These are phyloP conservation scores for Tuber melanosporum DNA, from an alignment of 495 filamentous ascomycete species.

Conservation along the genomic window DNA sequence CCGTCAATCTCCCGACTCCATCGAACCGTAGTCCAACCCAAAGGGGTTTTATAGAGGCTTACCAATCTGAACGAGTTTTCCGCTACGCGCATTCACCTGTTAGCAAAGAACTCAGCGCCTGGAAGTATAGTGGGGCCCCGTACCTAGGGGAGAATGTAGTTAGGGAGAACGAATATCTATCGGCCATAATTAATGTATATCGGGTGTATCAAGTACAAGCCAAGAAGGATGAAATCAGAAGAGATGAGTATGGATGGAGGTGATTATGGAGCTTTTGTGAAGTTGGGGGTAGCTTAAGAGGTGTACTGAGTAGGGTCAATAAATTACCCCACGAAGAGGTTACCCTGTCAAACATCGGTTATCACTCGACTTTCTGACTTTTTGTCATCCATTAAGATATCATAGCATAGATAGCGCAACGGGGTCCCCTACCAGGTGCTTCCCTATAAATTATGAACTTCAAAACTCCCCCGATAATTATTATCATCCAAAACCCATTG, in stretches of 20 bases:
- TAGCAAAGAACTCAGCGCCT: slow-evolving; percentile 16
- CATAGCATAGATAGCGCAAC: neutral
- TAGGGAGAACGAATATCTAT: slow-evolving; percentile 98
- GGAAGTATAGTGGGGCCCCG: slow-evolving; percentile 14
- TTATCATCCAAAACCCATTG: neutral
- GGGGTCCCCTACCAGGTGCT: neutral
- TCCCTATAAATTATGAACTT: neutral
- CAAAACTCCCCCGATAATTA: neutral
- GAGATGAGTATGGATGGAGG: slow-evolving; percentile 25
- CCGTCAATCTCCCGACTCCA: neutral
- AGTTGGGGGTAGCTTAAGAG: slow-evolving; percentile 16
- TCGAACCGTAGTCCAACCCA: neutral
- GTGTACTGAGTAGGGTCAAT: neutral
- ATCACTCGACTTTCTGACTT: neutral
- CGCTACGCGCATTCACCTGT: slow-evolving; percentile 26
- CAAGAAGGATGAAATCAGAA: slow-evolving; percentile 25
- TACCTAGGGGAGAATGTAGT: slow-evolving; percentile 99
- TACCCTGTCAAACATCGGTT: slow-evolving; percentile 22
- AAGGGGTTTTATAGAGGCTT: slow-evolving; percentile 32
- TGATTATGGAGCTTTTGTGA: slow-evolving; percentile 30
- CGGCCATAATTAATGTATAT: slow-evolving; percentile 62
- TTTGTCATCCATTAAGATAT: neutral
- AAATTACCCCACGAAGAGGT: slow-evolving; percentile 5
- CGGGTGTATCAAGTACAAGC: slow-evolving; percentile 27
- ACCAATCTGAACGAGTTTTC: slow-evolving; percentile 54